Evolutionary conservation across 352 stramenopile genomes (phyloP).

Genomic region (Phytophthora rubi): DNA sequence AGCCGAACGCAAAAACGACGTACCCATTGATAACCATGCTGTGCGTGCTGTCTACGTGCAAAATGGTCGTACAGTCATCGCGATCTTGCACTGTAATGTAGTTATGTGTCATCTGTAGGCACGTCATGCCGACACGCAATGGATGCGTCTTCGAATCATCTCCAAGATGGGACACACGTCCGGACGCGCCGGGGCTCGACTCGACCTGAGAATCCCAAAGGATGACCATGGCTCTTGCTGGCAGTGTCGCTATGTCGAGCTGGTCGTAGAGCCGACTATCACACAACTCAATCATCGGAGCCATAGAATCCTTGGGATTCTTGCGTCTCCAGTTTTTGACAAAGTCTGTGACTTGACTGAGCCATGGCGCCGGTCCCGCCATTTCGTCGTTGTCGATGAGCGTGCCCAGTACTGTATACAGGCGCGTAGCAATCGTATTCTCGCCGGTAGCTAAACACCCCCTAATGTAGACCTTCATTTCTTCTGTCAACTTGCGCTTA

Average conservation of each 20-base stretch:
- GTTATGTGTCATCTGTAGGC: background rate
- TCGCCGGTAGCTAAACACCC: background rate
- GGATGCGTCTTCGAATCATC: background rate
- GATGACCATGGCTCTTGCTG: background rate
- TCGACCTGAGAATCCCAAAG: background rate
- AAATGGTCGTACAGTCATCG: background rate
- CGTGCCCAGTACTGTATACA: background rate
- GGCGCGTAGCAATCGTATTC: background rate
- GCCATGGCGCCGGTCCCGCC: background rate
- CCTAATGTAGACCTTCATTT: conserved; percentile 9
- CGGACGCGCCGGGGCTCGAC: background rate
- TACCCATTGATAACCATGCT: conserved; percentile 16
- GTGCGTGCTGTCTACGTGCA: background rate
- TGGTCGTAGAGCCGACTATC: background rate
- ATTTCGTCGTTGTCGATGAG: background rate
- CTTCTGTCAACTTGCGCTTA: conserved; percentile 2
- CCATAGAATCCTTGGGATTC: conserved; percentile 7
- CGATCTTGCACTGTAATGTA: background rate
- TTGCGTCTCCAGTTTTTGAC: conserved; percentile 16
- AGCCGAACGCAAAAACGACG: conserved; percentile 3
- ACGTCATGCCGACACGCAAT: background rate
- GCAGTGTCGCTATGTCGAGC: background rate
- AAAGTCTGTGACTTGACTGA: conserved; percentile 5
- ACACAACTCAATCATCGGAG: conserved; percentile 9
- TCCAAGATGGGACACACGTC: background rate